Conservation (phyloP, 805 yeast species). For the Cyberlindnera veronae region DNA sequence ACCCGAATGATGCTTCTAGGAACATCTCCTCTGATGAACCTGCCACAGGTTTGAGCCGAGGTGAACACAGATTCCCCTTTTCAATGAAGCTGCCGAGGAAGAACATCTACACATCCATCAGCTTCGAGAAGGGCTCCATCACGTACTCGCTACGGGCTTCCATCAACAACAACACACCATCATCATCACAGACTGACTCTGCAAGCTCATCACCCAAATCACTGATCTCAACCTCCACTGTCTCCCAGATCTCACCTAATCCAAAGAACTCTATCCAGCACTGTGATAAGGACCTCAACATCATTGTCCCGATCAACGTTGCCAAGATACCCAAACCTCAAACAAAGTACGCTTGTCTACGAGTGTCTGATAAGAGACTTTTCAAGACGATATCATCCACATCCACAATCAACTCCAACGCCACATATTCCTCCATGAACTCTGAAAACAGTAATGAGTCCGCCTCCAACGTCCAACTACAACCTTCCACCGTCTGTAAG, state of each 20-base stretch:
- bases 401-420: slow-evolving; percentile 35
- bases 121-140: slow-evolving; percentile 85
- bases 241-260: slow-evolving; percentile 12
- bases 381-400: slow-evolving; percentile 39
- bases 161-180: slow-evolving; percentile 22
- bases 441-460: slow-evolving; percentile 24
- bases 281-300: slow-evolving; percentile 57
- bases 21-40: slow-evolving; percentile 13
- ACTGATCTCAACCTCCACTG: slow-evolving; percentile 18
- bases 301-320: slow-evolving; percentile 75
- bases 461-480: slow-evolving; percentile 4
- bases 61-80: slow-evolving; percentile 87
- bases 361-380: slow-evolving; percentile 44
- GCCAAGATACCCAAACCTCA: slow-evolving; percentile 60
- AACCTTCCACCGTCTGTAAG: slow-evolving; percentile 3
- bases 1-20: slow-evolving; percentile 17
- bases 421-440: slow-evolving; percentile 18
- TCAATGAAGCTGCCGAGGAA: slow-evolving; percentile 75
- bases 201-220: slow-evolving; percentile 22
- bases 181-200: slow-evolving; percentile 18
- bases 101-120: slow-evolving; percentile 68
- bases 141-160: slow-evolving; percentile 56
- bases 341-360: slow-evolving; percentile 61
- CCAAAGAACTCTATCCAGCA: slow-evolving; percentile 32
- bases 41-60: slow-evolving; percentile 57